phyloP scores from a whole-genome alignment of 148 eudicot genomes.

The Chenopodium berlandieri region DNA sequence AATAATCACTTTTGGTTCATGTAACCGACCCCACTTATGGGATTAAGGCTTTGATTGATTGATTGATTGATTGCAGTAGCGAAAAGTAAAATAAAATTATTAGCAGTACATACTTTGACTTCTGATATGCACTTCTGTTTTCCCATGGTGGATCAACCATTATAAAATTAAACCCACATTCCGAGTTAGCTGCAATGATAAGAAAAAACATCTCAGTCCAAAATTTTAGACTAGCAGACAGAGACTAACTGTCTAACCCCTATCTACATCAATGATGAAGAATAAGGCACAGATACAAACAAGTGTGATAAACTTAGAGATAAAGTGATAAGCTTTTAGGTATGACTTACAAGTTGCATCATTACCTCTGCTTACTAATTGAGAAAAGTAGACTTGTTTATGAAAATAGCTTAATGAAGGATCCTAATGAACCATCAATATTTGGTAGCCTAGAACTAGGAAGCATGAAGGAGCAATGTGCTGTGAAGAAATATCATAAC shows the following conservation, averaged over 20 bases:
- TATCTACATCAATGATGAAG: not conserved
- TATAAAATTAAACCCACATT: conserved; percentile 77
- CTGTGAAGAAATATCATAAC: conserved; percentile 18
- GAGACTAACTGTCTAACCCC: not conserved
- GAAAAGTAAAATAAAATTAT: not conserved
- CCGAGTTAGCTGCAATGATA: conserved; percentile 57
- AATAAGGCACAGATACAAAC: not conserved
- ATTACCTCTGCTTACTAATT: not conserved
- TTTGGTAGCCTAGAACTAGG: not conserved
- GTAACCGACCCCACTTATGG: no score
- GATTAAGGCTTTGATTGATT: no score
- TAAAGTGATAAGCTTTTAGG: not conserved
- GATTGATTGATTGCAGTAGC: not conserved
- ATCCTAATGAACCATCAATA: not conserved
- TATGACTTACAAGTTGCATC: not conserved
- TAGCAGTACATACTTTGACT: conserved; percentile 57
- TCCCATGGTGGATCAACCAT: conserved; percentile 98
- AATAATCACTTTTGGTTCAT: no score
- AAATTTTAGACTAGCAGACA: not conserved
- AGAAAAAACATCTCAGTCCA: conserved; percentile 9
- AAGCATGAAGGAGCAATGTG: conserved; percentile 22
- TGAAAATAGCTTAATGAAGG: not conserved
- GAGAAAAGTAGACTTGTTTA: conserved; percentile 7
- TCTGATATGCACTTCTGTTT: conserved; percentile 88
- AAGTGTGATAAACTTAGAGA: not conserved